These are phyloP conservation scores for Didymella exigua DNA, from an alignment of 2,329 filamentous ascomycete species.

Conservation along the genomic window DNA sequence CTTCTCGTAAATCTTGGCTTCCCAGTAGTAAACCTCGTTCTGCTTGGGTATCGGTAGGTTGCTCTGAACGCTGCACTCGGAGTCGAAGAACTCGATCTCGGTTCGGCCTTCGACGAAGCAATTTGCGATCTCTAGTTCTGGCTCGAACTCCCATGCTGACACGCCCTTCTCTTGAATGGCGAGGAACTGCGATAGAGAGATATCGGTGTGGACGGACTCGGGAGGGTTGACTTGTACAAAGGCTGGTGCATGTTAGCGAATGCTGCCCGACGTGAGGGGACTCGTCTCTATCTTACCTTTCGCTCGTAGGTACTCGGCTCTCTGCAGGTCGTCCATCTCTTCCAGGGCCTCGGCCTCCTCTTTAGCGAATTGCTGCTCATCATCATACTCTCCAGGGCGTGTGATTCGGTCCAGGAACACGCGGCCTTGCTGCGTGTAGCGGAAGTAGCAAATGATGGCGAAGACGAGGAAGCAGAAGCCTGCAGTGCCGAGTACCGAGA, in stretches of 20 bases:
- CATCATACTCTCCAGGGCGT: constrained; percentile 93
- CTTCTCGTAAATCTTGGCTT: constrained; percentile 98
- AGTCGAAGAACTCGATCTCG: constrained; percentile 98
- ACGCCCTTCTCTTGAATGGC: constrained; percentile 99
- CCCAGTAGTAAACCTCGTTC: constrained; percentile 99
- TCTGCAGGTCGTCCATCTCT: constrained; percentile 90
- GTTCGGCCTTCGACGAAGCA: constrained; percentile 97
- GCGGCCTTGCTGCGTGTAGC: constrained; percentile 83
- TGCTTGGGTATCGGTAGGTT: constrained; percentile 97
- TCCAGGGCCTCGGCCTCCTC: constrained; percentile 96
- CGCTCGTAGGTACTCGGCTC: constrained; percentile 88
- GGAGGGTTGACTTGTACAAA: constrained; percentile 94
- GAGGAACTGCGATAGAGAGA: constrained; percentile 94
- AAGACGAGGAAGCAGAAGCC: constrained; percentile 81
- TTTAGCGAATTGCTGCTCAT: constrained; percentile 90
- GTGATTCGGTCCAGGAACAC: constrained; percentile 94
- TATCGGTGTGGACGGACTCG: constrained; percentile 94
- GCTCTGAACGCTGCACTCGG: constrained; percentile 95
- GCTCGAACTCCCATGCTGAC: constrained; percentile 99
- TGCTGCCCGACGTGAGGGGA: no score
- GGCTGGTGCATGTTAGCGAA: constrained; percentile 59
- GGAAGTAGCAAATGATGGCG: constrained; percentile 87
- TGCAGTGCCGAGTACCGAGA: constrained; percentile 92
- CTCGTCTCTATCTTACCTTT: no score
- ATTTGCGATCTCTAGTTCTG: constrained; percentile 97